Evolutionary conservation across 352 stramenopile genomes (phyloP), one percentile per base, ranked within the genome.

Genomic region (Globisporangium cylindrosporum): DNA sequence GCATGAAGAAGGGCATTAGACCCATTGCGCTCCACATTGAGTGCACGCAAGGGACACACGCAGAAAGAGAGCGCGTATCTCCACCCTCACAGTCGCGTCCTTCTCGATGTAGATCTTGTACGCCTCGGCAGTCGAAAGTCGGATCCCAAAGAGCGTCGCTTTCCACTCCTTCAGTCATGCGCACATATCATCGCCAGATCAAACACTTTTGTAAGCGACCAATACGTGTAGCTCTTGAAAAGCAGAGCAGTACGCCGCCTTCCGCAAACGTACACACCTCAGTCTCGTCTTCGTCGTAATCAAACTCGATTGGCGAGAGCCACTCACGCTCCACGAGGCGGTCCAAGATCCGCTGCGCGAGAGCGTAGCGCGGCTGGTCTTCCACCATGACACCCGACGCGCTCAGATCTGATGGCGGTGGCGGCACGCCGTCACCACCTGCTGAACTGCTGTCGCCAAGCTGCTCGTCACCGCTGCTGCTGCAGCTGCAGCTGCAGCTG

Each of bases 81-180:
- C 14, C 59, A 72, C 46, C 67, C 78, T 72, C 79, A 87, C 86
- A 73, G 59, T 73, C 24, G 73, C 72, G 69, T 94, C 84, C 67
- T 94, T 94, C 67, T 92, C 82, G 48, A 94, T 90, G 79, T 94
- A 94, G 66, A 94, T 91, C 54, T 72, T 69, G 65, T 94, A 94
- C 41, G 86, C 86, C 57, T 94, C 84, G 22, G 82, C 79, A 29
- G 86, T 94, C 54, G 74, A 76, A 15, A 94, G 69, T 12, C 84
- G 82, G 27, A 87, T 76, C 24, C 76, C 81, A 59, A 86, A 94
- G 12, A 90, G 58, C 62, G 80, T 84, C 29, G 65, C 72, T 29
- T 82, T 79, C 75, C 82, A 84, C 10, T 79, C 70, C 72, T 82
- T 25, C 4, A 25, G 14, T 7, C 15, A 49, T 25, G 43, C n/a